Base-by-base conservation (phyloP, 208 protist species). In the Leishmania guyanensis region DNA sequence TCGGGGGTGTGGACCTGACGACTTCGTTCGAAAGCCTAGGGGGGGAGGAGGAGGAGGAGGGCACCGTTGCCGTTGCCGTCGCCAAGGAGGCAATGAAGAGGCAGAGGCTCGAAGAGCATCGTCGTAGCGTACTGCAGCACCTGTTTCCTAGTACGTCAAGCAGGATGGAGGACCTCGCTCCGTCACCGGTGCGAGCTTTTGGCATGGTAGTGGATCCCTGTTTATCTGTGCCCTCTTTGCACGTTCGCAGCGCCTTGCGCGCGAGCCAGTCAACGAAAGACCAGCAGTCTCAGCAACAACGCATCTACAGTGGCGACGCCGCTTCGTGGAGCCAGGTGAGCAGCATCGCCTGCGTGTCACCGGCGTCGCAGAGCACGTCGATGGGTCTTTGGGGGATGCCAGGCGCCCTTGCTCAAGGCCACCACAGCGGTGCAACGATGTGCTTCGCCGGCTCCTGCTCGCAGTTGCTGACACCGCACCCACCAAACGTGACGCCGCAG, bases 291-390 rank as follows among this genome's bases (percentile, higher is more conserved):
- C 66, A 48, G 8, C 70, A 58, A 29, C 3, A n/a, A 36, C 48
- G 9, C n/a, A 1, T 17, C n/a, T 26, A 69, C 6, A 51, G 56
- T 43, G 70, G 48, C 39, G 73, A 79, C 12, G 22, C 16, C 0
- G 60, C 12, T 43, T 76, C 69, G 29, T 82, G 82, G 82, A 82
- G 82, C 56, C 54, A 86, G 66, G 36, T 86, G 54, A 86, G 82
- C 82, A 69, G 78, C 82, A 81, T 86, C n/a, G 75, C 46, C 73
- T 82, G 79, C 65, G 78, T 82, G 33, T 82, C 72, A 5, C 82
- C 82, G 5, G 50, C 82, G 22, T 82, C 82, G 54, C 82, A 82
- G 48, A 82, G 78, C 66, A 69, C 46, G 36, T 86, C 82, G 46
- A 77, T 36, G 20, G 78, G 65, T 36, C 60, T 82, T 62, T 60